Conservation (phyloP, 2,329 filamentous ascomycete genomes). For the Camillea tinctor region DNA sequence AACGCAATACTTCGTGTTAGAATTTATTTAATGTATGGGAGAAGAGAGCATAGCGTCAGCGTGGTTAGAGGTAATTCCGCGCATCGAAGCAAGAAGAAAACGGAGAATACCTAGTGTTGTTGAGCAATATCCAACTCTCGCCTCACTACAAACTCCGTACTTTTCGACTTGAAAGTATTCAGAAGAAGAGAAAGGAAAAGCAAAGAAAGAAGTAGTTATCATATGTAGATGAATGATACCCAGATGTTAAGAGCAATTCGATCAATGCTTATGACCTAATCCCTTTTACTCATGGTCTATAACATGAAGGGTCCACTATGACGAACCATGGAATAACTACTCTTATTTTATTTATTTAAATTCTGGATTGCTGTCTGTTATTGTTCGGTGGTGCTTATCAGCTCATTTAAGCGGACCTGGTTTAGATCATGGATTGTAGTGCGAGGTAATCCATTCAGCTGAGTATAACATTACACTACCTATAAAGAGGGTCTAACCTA, state of each 20-base stretch:
- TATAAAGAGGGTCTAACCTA: no score
- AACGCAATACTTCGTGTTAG: neutral
- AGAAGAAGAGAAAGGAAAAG: neutral
- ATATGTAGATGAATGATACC: constrained; percentile 34
- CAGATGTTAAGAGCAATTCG: constrained; percentile 18
- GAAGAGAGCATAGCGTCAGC: neutral
- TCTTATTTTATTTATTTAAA: no score
- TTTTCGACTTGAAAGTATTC: neutral
- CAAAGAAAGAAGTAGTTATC: constrained; percentile 18
- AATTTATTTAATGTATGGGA: neutral
- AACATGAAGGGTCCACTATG: no score
- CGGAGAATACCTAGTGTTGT: neutral
- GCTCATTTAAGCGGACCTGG: no score
- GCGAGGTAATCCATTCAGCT: no score
- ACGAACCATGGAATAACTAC: no score
- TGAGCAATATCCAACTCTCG: neutral
- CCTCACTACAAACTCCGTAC: neutral
- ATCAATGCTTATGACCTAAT: neutral
- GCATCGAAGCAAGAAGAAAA: neutral
- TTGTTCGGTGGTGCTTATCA: no score
- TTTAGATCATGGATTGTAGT: no score
- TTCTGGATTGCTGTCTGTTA: no score
- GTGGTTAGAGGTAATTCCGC: neutral
- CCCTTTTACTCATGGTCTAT: no score
- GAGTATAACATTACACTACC: no score